These are phyloP conservation scores for Hymenoscyphus albidus DNA, from an alignment of 2,329 filamentous ascomycete species.

Conservation along the genomic window DNA sequence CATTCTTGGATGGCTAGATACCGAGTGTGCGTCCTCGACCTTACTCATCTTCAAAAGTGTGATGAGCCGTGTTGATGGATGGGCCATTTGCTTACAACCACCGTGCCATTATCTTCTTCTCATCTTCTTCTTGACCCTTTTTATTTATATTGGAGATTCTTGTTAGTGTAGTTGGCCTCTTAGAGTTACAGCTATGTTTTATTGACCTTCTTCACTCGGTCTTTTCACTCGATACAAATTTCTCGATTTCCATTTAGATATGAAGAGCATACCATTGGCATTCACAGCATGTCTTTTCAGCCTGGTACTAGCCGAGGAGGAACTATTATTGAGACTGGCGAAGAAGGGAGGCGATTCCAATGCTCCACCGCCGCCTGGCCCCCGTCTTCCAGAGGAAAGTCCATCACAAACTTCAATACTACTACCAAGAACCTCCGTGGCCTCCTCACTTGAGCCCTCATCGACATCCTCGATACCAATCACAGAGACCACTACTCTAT, in stretches of 20 bases:
- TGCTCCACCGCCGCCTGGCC: not conserved
- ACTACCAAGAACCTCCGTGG: not conserved
- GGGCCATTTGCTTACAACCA: constrained; percentile 24
- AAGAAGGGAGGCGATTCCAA: constrained; percentile 1
- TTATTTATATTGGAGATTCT: constrained; percentile 17
- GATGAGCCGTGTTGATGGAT: constrained; percentile 22
- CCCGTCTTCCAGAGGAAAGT: not conserved
- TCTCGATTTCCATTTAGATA: constrained; percentile 16
- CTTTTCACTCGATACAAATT: constrained; percentile 13
- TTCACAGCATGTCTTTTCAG: constrained; percentile 18
- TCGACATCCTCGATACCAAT: constrained; percentile 5
- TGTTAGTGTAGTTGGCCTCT: constrained; percentile 18
- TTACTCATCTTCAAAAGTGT: constrained; percentile 18
- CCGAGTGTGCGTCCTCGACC: constrained; percentile 20
- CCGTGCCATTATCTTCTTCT: constrained; percentile 15
- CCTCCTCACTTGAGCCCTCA: not conserved
- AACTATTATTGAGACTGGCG: not conserved
- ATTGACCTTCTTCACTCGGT: constrained; percentile 23
- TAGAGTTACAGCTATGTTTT: constrained; percentile 22
- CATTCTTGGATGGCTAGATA: constrained; percentile 14
- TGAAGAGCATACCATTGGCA: constrained; percentile 20
- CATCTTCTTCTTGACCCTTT: constrained; percentile 23
- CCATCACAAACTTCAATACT: constrained; percentile 8
- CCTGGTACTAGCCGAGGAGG: constrained; percentile 13
- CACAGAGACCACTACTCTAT: constrained; percentile 13